A percentile compares a stretch with the other conserved stretches of the same genome.
Conservation (phyloP, 306 rosid genomes). For the Cucurbita pepo region DNA sequence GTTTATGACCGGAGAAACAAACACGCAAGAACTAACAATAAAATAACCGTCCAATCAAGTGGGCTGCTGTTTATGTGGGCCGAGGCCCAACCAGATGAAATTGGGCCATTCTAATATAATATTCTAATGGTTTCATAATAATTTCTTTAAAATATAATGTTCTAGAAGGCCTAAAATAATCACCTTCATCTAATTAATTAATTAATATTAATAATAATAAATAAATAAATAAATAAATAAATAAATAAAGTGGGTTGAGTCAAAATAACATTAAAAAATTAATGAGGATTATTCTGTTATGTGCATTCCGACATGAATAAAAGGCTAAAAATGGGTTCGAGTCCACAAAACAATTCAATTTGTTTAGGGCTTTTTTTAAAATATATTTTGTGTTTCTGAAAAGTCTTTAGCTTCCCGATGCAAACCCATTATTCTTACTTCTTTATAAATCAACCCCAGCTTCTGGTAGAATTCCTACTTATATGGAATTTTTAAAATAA, state of each 20-base stretch:
- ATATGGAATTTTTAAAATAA: too few relatives aligned
- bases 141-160: neutral
- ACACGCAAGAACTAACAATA: neutral
- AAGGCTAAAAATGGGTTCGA: neutral
- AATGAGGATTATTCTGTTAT: neutral
- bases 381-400: neutral
- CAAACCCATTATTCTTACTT: neutral
- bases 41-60: neutral
- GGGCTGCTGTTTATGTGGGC: neutral
- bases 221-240: neutral
- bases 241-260: neutral
- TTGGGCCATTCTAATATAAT: neutral
- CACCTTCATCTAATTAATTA: neutral
- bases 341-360: neutral
- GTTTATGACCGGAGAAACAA: neutral
- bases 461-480: too few relatives aligned
- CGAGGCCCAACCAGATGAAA: neutral
- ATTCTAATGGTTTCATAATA: neutral
- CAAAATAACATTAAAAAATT: neutral
- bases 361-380: neutral
- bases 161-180: neutral
- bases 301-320: neutral
- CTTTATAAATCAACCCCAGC: too few relatives aligned
- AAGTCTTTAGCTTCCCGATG: neutral
- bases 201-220: too few relatives aligned